A percentile compares a stretch with the other conserved stretches of the same genome.
phyloP scores from a whole-genome alignment of 768 basidiomycete genomes.

The Boletus sp. region DNA sequence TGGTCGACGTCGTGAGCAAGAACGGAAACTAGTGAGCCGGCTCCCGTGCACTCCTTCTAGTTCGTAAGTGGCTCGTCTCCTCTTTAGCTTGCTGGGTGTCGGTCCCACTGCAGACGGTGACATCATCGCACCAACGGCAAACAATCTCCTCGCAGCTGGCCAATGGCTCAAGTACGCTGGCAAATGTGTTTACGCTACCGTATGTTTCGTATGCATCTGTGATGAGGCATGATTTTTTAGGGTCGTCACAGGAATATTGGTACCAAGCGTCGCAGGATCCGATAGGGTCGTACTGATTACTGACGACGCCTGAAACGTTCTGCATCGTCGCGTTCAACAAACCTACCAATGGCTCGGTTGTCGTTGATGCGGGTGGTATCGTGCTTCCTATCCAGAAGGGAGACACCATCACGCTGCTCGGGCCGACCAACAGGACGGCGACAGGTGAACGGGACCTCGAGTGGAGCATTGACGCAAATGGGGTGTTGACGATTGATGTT shows the following conservation, averaged over 20 bases:
- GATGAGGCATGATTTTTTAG: background rate
- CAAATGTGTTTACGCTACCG: constrained; percentile 50
- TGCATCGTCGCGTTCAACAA: constrained; percentile 44
- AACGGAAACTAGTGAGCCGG: constrained; percentile 54
- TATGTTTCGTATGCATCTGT: constrained; percentile 19
- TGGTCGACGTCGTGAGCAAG: constrained; percentile 61
- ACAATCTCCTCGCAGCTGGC: constrained; percentile 47
- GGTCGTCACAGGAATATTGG: constrained; percentile 40
- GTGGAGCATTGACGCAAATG: constrained; percentile 33
- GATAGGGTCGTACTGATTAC: constrained; percentile 39
- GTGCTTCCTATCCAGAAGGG: constrained; percentile 42
- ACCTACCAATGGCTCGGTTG: constrained; percentile 33
- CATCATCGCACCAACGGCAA: constrained; percentile 46
- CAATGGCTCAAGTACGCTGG: constrained; percentile 48
- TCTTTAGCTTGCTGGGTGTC: constrained; percentile 44
- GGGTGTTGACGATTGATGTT: constrained; percentile 30
- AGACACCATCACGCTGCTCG: constrained; percentile 43
- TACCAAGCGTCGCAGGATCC: constrained; percentile 42
- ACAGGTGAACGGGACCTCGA: constrained; percentile 14
- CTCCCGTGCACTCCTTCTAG: background rate
- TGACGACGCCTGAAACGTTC: constrained; percentile 46
- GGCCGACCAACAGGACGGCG: constrained; percentile 20
- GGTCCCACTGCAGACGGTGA: constrained; percentile 54
- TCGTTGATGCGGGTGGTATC: constrained; percentile 33
- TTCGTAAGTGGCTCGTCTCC: background rate